Evolutionary conservation across 805 yeast species (phyloP).

Genomic region (Wickerhamiella qilinensis): DNA sequence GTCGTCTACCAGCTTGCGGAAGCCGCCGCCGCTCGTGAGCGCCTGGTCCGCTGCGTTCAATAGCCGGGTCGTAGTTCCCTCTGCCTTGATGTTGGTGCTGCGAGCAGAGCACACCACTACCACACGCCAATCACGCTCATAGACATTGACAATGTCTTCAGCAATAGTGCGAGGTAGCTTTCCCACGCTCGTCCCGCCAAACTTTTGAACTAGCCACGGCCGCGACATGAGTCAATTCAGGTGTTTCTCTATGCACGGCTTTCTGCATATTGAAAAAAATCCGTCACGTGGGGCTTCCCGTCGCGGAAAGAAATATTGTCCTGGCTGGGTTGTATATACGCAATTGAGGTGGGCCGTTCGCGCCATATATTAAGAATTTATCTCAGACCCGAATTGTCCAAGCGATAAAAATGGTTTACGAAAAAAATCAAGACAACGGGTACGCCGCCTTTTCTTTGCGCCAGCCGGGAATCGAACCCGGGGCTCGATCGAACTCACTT

Average conservation of each 20-base stretch:
- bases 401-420: no score
- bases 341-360: no score
- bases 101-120: constrained; percentile 96
- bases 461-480: constrained; percentile 24
- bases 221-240: background rate
- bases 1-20: constrained; percentile 39
- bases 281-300: no score
- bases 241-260: no score
- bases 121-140: constrained; percentile 40
- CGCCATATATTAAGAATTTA: no score
- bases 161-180: constrained; percentile 79
- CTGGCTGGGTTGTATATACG: no score
- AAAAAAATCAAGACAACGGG: no score
- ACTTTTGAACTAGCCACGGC: constrained; percentile 73
- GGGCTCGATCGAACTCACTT: constrained; percentile 15
- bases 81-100: constrained; percentile 76
- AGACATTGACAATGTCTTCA: constrained; percentile 57
- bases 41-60: constrained; percentile 61
- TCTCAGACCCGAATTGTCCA: no score
- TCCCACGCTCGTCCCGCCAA: constrained; percentile 96
- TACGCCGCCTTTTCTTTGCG: no score
- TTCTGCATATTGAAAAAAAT: no score
- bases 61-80: constrained; percentile 87
- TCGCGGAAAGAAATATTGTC: no score
- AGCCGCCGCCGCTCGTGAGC: constrained; percentile 21